phyloP scores from a whole-genome alignment of 805 yeast genomes.

The Suhomyces kilbournensis region DNA sequence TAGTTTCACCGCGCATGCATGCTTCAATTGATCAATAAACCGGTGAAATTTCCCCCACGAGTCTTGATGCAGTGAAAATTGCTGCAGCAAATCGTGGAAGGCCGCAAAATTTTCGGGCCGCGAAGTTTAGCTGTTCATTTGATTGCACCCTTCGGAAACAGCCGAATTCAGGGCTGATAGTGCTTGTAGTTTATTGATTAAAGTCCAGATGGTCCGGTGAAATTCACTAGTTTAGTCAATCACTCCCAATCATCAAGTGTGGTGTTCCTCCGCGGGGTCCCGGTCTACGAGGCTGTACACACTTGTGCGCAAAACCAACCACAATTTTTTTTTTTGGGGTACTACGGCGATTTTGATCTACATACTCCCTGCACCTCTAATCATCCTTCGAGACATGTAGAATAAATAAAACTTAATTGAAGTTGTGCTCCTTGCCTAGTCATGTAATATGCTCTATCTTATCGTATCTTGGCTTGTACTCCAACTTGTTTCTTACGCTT shows the following conservation, averaged over 20 bases:
- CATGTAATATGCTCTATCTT: no score
- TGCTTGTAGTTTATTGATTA: background rate
- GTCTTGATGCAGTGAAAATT: background rate
- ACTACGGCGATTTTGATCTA: background rate
- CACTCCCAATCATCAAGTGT: background rate
- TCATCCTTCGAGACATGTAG: background rate
- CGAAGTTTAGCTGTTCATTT: background rate
- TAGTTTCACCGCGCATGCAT: background rate
- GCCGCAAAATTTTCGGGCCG: background rate
- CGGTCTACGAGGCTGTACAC: background rate
- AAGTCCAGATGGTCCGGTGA: background rate
- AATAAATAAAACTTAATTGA: background rate
- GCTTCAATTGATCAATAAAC: background rate
- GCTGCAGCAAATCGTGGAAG: background rate
- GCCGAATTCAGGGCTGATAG: background rate
- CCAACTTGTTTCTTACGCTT: background rate
- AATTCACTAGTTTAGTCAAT: background rate
- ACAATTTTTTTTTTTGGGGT: background rate
- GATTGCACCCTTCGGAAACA: background rate
- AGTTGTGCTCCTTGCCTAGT: no score
- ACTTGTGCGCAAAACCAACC: background rate
- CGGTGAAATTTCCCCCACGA: background rate
- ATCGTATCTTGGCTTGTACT: background rate
- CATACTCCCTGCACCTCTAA: background rate
- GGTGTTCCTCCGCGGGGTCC: background rate